Conservation (phyloP, 2,329 filamentous ascomycete species). For the Biscogniauxia mediterranea region DNA sequence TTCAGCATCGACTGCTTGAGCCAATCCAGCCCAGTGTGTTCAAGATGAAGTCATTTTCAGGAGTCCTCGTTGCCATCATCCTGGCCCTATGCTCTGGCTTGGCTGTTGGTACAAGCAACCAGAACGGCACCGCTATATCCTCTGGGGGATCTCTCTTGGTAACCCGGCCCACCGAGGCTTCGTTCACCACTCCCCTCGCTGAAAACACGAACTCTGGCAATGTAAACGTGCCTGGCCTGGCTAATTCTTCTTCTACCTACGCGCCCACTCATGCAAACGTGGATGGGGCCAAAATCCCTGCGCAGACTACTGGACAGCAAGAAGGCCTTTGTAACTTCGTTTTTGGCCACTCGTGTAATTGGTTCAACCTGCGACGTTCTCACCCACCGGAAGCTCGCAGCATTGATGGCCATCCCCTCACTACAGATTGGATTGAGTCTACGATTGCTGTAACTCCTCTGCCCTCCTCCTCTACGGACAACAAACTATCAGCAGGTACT, state of each 20-base stretch:
- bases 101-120: slow-evolving; percentile 5
- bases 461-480: neutral
- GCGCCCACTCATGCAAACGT: neutral
- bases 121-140: neutral
- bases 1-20: neutral
- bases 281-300: neutral
- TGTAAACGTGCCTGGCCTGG: neutral
- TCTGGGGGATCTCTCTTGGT: neutral
- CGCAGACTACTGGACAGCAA: neutral
- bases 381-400: neutral
- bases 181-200: neutral
- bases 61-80: slow-evolving; percentile 17
- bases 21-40: neutral
- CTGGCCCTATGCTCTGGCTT: slow-evolving; percentile 19
- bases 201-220: too few relatives aligned
- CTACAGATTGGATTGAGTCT: neutral
- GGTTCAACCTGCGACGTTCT: neutral
- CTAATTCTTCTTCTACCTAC: neutral
- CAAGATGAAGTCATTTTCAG: slow-evolving; percentile 9
- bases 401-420: neutral
- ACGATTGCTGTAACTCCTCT: neutral
- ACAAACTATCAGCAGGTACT: neutral
- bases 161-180: neutral
- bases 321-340: neutral
- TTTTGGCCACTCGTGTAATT: neutral